Base-by-base conservation (phyloP, 2,329 filamentous ascomycete genomes). In the Colletotrichum incanum region DNA sequence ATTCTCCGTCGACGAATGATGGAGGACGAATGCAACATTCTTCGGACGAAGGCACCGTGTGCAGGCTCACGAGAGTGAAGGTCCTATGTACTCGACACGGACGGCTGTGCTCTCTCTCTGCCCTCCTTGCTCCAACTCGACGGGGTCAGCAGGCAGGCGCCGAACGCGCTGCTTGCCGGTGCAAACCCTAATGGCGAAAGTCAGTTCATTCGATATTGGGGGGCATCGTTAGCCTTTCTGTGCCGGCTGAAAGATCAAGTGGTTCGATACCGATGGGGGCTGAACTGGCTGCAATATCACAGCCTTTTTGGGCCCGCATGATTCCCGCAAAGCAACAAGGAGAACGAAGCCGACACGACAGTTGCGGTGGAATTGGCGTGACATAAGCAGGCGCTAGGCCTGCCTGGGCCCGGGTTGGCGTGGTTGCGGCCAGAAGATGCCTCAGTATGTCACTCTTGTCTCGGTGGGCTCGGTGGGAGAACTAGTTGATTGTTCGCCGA, bases 1-100 rank as follows among this genome's bases (percentile, higher is more conserved):
- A 50, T 37, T 43, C 39, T 45, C 65, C 23, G 50, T 63, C 26
- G 52, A 64, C 69, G 65, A 72, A 72, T 69, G 45, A 54, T 37
- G 49, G 3, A 11, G 8, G 18, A 28, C 39, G 23, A 26, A 16
- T 63, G 34, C 60, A n/a, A n/a, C 16, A 28, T 41, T 28, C 34
- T 26, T 39, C 34, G 34, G 54, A 56, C 45, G n/a, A 16, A 37
- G 20, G 34, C 31, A 50, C n/a, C 34, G 47, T 50, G 31, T 23
- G 26, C 14, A 23, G 20, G 16, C 20, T 61, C 41, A 26, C 26
- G 5, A 28, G 49, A 52, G 45, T 11, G 18, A 49, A 26, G 5
- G 8, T 49, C 8, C 45, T 26, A n/a, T 11, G n/a, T 47, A 47
- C n/a, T 18, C 6, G 20, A 47, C 20, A 47, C 43, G 6, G 43